A percentile compares a stretch with the other conserved stretches of the same genome.
These are phyloP conservation scores for Talaromyces albobiverticillius DNA, from an alignment of 2,329 filamentous ascomycete genomes.

Conservation along the genomic window DNA sequence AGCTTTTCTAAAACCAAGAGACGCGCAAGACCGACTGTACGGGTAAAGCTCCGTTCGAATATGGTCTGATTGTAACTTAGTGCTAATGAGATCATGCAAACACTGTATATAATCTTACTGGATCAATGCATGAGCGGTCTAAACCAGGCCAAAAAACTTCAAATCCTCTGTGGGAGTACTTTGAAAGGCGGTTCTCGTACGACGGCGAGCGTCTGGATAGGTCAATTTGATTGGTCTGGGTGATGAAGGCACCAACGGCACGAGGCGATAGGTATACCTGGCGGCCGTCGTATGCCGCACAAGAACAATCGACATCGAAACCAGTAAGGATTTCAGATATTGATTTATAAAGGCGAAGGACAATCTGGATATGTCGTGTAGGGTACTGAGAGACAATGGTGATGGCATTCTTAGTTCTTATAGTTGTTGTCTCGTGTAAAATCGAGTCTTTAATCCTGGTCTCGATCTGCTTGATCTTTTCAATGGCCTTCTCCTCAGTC, in stretches of 20 bases:
- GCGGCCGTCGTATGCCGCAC: slow-evolving; percentile 74
- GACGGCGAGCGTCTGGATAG: slow-evolving; percentile 76
- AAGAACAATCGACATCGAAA: slow-evolving; percentile 84
- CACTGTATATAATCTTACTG: slow-evolving; percentile 33
- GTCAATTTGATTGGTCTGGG: slow-evolving; percentile 78
- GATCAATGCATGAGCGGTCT: slow-evolving; percentile 73
- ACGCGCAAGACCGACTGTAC: slow-evolving; percentile 73
- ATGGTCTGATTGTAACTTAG: slow-evolving; percentile 54
- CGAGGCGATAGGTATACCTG: slow-evolving; percentile 78
- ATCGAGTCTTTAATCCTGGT: slow-evolving; percentile 70
- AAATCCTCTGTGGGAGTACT: slow-evolving; percentile 80
- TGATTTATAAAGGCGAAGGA: slow-evolving; percentile 79
- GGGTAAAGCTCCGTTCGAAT: slow-evolving; percentile 74
- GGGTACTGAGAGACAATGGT: slow-evolving; percentile 84
- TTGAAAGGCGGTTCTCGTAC: slow-evolving; percentile 82
- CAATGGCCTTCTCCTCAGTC: slow-evolving; percentile 70
- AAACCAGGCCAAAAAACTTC: slow-evolving; percentile 77
- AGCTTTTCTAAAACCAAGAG: slow-evolving; percentile 77
- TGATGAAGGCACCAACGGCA: slow-evolving; percentile 74
- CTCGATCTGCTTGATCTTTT: slow-evolving; percentile 84
- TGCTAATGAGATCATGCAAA: not conserved
- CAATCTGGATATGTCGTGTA: slow-evolving; percentile 79
- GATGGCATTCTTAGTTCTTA: slow-evolving; percentile 82
- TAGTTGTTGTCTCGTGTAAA: slow-evolving; percentile 76
- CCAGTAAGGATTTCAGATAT: slow-evolving; percentile 81